These are phyloP conservation scores for Penicillium canescens DNA, from an alignment of 495 filamentous ascomycete species.

Conservation along the genomic window DNA sequence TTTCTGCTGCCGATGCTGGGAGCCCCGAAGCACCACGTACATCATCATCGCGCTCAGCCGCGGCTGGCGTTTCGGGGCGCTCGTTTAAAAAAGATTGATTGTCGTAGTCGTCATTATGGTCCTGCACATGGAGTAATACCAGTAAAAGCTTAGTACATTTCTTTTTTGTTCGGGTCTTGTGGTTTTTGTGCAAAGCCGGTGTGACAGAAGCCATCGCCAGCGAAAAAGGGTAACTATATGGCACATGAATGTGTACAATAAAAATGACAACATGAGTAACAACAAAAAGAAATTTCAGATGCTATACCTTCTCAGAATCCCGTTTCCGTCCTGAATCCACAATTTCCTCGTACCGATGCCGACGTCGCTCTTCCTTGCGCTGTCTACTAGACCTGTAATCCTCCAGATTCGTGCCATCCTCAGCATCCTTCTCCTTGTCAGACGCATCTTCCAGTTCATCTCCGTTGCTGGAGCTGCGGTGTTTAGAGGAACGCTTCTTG, in stretches of 20 bases:
- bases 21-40: slow-evolving; percentile 39
- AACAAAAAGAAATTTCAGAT: slow-evolving; percentile 34
- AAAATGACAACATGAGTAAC: slow-evolving; percentile 26
- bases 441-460: slow-evolving; percentile 25
- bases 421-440: slow-evolving; percentile 21
- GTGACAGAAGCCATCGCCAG: slow-evolving; percentile 11
- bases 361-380: slow-evolving; percentile 41
- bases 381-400: slow-evolving; percentile 38
- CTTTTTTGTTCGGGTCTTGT: slow-evolving; percentile 22
- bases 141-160: slow-evolving; percentile 41
- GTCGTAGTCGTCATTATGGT: slow-evolving; percentile 36
- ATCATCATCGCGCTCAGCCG: slow-evolving; percentile 28
- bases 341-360: slow-evolving; percentile 40
- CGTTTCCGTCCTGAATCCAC: slow-evolving; percentile 33
- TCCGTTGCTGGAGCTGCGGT: slow-evolving; percentile 36
- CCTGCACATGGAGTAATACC: slow-evolving; percentile 41
- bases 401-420: slow-evolving; percentile 35
- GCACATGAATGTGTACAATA: slow-evolving; percentile 32
- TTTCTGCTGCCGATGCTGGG: slow-evolving; percentile 18
- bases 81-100: slow-evolving; percentile 51
- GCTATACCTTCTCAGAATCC: slow-evolving; percentile 50
- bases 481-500: slow-evolving; percentile 43
- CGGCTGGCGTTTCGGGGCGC: slow-evolving; percentile 48
- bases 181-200: slow-evolving; percentile 19
- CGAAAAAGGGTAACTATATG: slow-evolving; percentile 28